Base-by-base conservation (phyloP, 2,329 filamentous ascomycete genomes). In the Epichloe coenophiala region DNA sequence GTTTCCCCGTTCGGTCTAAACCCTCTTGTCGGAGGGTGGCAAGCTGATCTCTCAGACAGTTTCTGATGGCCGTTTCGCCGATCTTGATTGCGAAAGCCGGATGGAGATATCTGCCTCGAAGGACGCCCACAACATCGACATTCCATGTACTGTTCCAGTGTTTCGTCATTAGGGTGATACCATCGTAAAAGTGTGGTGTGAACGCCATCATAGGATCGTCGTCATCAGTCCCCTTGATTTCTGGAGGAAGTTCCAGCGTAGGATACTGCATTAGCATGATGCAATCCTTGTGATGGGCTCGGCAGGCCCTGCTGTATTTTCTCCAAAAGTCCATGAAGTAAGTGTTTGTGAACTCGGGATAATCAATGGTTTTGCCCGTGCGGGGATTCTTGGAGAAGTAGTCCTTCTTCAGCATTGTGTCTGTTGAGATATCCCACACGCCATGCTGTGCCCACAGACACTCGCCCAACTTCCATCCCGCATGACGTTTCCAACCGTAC, bases 141-240 rank as follows among this genome's bases (percentile, higher is more conserved):
- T 98, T 98, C 86, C 93, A 98, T 15, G 85, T 82, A 39, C 90
- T 85, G 63, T 97, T 98, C 93, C 93, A 98, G 66, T 95, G 95
- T 69, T 98, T 98, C 12, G 88, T 97, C 77, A 98, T 86, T 4
- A 98, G 74, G 0, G 93, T 98, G 51, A 98, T 85, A 11, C 93
- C 93, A 59, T 98, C 93, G 65, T 98, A 98, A 64, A 88, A 98
- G 67, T 98, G 93, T 2, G 90, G 88, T 9, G 93, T 84, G 65
- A 96, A 97, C 2, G 90, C 86, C 78, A 97, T 84, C 55, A 84
- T 87, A 3, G 82, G 81, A 58, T 98, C 90, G 59, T 97, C 90
- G 61, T 97, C 91, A 31, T 76, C 71, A 0, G 90, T 95, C 12
- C 83, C 90, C 65, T 93, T 95, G 63, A 97, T 84, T 43, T 74